Percentiles rank a stretch among this genome's conserved stretches.
These are phyloP conservation scores for Patellaria atrata DNA, from an alignment of 495 filamentous ascomycete species.

Conservation along the genomic window DNA sequence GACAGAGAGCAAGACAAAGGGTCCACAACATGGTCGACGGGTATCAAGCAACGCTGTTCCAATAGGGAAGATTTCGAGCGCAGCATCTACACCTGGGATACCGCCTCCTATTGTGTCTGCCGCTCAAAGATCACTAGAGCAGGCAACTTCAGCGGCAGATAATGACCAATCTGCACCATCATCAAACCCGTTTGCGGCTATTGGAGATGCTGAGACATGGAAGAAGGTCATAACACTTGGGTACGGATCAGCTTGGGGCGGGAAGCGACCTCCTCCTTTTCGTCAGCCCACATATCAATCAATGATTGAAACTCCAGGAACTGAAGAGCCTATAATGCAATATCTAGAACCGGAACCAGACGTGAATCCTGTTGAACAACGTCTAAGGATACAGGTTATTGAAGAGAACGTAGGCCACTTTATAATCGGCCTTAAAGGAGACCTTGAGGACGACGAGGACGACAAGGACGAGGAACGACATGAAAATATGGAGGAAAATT, in stretches of 20 bases:
- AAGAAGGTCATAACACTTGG: constrained; percentile 32
- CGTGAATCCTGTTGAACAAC: constrained; percentile 17
- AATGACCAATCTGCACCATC: no score
- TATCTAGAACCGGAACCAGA: constrained; percentile 29
- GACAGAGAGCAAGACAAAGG: no score
- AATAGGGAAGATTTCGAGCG: no score
- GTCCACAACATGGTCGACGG: neutral
- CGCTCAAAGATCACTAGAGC: constrained; percentile 16
- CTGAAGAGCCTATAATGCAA: constrained; percentile 14
- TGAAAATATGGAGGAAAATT: constrained; percentile 25
- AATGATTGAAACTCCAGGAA: neutral
- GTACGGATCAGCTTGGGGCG: constrained; percentile 45
- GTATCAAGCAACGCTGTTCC: no score
- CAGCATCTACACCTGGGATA: constrained; percentile 16
- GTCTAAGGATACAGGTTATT: constrained; percentile 20
- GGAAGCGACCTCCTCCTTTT: constrained; percentile 1
- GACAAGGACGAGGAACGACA: constrained; percentile 24
- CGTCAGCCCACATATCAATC: constrained; percentile 2
- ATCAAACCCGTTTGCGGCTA: constrained; percentile 10
- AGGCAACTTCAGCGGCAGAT: constrained; percentile 9
- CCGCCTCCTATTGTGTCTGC: constrained; percentile 22
- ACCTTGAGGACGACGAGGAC: constrained; percentile 34
- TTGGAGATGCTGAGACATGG: constrained; percentile 21
- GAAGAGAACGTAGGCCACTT: constrained; percentile 41
- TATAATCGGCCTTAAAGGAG: constrained; percentile 55